Evolutionary conservation across 1,139 yeast genomes (phyloP), one percentile per base, ranked within the genome.

Genomic region (Suhomyces guaymorum): DNA sequence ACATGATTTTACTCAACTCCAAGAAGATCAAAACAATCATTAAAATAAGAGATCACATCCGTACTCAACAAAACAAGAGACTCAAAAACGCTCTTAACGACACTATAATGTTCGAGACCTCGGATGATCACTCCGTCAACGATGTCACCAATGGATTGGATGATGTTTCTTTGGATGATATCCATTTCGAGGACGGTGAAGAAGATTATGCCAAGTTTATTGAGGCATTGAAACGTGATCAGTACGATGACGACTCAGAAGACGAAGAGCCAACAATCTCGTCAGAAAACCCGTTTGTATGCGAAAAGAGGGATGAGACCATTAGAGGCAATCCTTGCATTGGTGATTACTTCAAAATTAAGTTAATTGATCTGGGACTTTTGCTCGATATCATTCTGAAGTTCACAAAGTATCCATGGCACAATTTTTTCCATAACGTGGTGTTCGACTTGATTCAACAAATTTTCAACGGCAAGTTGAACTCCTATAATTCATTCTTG

Each of bases 401-500:
- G 42, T 67, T 71, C 45, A 65, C 71, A 3, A 47, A 55, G 32
- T 69, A 52, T 43, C 70, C 74, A 4, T 71, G 75, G 75, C 72
- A 70, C 39, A 71, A 71, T 37, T 70, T 71, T 47, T 71, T 70
- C 52, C 77, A 71, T 45, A 71, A 71, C 46, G 76, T 71, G 15
- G 75, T 71, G 5, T 71, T 71, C 54, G 77, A 71, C 46, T 35
- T 71, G 39, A 59, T 70, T 15, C 77, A 71, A 44, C 76, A 70
- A 42, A 66, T 70, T 6, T 70, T 71, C 47, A 70, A 70, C 48
- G 77, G 75, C 3, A 71, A 71, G 41, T 56, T 71, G 38, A 70
- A 70, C 41, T 69, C 75, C 4, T 71, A 69, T 46, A 71, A 71
- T 41, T 70, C 75, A 1, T 71, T 70, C 37, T 57, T 71, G 39